Evolutionary conservation across 1,284 basidiomycete genomes (phyloP), one percentile per base, ranked within the genome.

Genomic region (Rhizopogon parksii): DNA sequence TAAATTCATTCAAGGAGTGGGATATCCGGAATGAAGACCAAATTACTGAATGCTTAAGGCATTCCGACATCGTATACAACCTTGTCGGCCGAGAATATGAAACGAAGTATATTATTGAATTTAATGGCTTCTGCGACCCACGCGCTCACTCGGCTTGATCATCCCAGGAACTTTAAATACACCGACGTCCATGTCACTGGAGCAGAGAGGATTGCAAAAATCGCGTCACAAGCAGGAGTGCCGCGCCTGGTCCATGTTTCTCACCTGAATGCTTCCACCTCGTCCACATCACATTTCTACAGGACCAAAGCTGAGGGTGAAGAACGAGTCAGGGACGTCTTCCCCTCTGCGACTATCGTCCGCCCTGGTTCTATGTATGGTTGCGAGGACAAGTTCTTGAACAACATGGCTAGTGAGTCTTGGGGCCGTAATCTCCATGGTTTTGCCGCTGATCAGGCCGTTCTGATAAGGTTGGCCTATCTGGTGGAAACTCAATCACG

Each of bases 201-300:
- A 49, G 90, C 88, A 53, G 80, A 79, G 56, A 75, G 77, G 53
- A 93, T 95, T 62, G 96, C 96, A 12, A 78, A 80, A 57, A 79
- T 97, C 59, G 83, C 92, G 49, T 79, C 87, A 30, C 74, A 86
- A 54, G 72, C 74, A 48, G 91, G 91, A 46, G 91, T 97, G 43
- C 79, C 86, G 46, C 88, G 91, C 51, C 77, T 99, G 52, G 83
- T 99, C 49, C 95, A 99, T 63, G 82, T 99, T 59, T 99, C 95
- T 8, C 96, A 99, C 71, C 72, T 99, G 58, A 95, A 97, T 70
- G 95, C 95, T 24, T 80, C 85, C 45, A 73, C 79, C 30, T 73
- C 84, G 60, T 97, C 95, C 7, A 65, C 79, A 1, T 96, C 92
- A 43, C 77, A 76, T 47, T 93, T 93, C 70, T 95, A 97, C 71